Evolutionary conservation across 495 filamentous ascomycete species (phyloP).

Genomic region (Trichoderma reesei): DNA sequence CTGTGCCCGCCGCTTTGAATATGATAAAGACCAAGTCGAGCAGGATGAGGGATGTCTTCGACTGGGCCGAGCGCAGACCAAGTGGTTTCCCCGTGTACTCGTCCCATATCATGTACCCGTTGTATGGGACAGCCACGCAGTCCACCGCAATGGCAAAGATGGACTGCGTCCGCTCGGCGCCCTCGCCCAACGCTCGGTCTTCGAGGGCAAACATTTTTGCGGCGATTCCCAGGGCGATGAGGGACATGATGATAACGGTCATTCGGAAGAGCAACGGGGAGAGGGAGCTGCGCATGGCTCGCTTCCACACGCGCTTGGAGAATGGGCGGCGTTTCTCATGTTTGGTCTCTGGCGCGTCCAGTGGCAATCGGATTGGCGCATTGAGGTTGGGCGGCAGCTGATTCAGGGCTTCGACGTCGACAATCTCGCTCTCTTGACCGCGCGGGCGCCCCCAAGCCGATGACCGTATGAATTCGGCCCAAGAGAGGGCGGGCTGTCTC

Average conservation of each 20-base stretch:
- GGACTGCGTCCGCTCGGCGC: conserved; percentile 58
- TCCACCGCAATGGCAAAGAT: conserved; percentile 88
- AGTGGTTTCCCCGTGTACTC: conserved; percentile 92
- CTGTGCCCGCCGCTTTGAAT: conserved; percentile 85
- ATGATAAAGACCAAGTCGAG: conserved; percentile 94
- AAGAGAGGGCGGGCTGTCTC: conserved; percentile 27
- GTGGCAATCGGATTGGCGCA: conserved; percentile 35
- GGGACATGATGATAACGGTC: conserved; percentile 72
- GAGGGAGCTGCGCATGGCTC: conserved; percentile 68
- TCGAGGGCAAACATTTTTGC: conserved; percentile 60
- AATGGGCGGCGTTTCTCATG: conserved; percentile 15
- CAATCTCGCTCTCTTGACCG: conserved; percentile 33
- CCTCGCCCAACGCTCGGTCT: conserved; percentile 25
- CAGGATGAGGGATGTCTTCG: conserved; percentile 80
- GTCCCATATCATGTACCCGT: conserved; percentile 89
- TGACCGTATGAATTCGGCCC: conserved; percentile 39
- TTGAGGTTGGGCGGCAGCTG: conserved; percentile 42
- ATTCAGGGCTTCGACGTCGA: conserved; percentile 33
- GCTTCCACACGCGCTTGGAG: conserved; percentile 35
- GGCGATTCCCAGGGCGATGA: conserved; percentile 71
- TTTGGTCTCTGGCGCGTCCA: conserved; percentile 42
- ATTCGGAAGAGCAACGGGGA: conserved; percentile 77
- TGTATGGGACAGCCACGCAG: conserved; percentile 77
- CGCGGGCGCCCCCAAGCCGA: conserved; percentile 39
- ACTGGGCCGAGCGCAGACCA: conserved; percentile 68